Conservation (phyloP, 1,284 basidiomycete genomes). For the Leucoagaricus sp. region DNA sequence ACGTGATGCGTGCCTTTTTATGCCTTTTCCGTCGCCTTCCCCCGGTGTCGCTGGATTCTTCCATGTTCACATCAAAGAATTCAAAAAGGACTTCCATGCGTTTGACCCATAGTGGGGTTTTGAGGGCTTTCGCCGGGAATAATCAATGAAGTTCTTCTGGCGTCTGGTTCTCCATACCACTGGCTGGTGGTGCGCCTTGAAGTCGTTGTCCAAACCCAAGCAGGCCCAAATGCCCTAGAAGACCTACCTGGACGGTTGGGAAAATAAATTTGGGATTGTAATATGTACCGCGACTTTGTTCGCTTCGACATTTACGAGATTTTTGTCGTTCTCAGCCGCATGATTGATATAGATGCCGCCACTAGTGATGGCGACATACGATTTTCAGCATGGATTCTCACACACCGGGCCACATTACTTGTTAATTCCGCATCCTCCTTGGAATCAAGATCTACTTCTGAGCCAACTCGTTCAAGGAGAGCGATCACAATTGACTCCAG, state of each 20-base stretch:
- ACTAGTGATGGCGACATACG: background rate
- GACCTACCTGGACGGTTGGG: too few relatives aligned
- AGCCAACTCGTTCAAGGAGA: background rate
- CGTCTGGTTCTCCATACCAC: background rate
- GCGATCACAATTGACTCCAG: background rate
- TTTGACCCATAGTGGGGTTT: background rate
- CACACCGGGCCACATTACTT: background rate
- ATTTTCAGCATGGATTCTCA: background rate
- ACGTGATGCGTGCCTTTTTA: background rate
- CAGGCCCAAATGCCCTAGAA: too few relatives aligned
- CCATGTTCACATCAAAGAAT: background rate
- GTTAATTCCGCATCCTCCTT: background rate
- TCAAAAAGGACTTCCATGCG: background rate
- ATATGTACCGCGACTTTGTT: background rate
- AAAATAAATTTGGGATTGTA: too few relatives aligned
- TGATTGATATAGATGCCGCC: background rate
- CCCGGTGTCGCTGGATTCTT: background rate
- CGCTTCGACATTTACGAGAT: background rate
- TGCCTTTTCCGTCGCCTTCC: background rate
- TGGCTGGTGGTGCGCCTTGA: too few relatives aligned
- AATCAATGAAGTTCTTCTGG: background rate
- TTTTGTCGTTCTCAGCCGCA: background rate
- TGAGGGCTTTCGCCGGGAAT: conserved; percentile 1
- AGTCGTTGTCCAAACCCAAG: too few relatives aligned
- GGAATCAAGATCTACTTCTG: background rate